These are phyloP conservation scores for Phytophthora hibernalis DNA, from an alignment of 352 stramenopile genomes.

Conservation along the genomic window DNA sequence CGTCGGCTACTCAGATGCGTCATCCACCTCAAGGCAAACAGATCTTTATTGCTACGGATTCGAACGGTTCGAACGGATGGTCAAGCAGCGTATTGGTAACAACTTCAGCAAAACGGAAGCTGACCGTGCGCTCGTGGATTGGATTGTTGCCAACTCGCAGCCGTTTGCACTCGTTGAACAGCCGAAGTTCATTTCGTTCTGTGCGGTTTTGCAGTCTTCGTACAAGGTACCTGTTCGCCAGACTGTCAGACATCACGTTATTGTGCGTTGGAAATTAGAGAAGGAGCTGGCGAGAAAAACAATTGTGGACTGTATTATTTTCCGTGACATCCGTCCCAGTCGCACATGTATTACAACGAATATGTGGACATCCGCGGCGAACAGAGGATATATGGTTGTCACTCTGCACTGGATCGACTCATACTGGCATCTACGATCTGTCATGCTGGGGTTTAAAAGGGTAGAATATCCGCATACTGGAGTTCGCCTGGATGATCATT, in stretches of 20 bases:
- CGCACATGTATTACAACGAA: conserved; percentile 20
- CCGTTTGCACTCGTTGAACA: conserved; percentile 20
- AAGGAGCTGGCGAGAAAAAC: conserved; percentile 4
- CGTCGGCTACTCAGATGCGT: not conserved
- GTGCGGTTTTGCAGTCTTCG: not conserved
- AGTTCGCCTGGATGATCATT: not conserved
- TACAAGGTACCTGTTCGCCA: conserved; percentile 11
- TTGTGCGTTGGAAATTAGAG: conserved; percentile 10
- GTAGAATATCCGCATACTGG: conserved; percentile 20
- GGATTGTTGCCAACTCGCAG: conserved; percentile 6
- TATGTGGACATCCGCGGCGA: conserved; percentile 31
- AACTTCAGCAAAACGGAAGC: conserved; percentile 6
- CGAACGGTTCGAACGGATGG: not conserved
- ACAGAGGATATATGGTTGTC: conserved; percentile 26
- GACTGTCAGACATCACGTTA: conserved; percentile 7
- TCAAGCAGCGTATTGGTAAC: conserved; percentile 5
- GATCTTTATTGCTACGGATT: conserved; percentile 15
- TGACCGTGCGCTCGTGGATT: conserved; percentile 8
- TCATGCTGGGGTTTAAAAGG: conserved; percentile 26
- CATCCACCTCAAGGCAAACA: not conserved
- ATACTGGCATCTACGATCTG: conserved; percentile 6
- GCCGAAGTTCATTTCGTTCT: conserved; percentile 12
- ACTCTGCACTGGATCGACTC: conserved; percentile 31
- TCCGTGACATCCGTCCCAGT: not conserved
- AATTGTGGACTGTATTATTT: not conserved